Base-by-base conservation (phyloP, 1,139 yeast species). In the Suhomyces terraborum region DNA sequence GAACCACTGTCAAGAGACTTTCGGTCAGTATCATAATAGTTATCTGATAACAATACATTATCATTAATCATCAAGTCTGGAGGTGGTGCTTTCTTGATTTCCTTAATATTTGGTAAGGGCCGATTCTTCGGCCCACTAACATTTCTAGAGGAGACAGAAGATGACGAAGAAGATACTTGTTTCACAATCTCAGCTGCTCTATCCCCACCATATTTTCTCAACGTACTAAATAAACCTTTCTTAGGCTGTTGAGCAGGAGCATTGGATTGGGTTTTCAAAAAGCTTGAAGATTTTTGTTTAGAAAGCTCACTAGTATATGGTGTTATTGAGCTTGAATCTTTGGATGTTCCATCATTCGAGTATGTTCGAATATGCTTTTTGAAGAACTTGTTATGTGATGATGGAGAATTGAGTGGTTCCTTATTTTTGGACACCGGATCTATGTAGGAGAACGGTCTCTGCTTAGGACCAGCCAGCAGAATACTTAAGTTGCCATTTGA, bases 301-400 rank as follows among this genome's bases (percentile, higher is more conserved):
- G 32, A n/a, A 7, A 33, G 33, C 13, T 22, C 34, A 23, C n/a
- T 17, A 8, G 34, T n/a, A n/a, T 20, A 30, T 10, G 38, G 16
- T 8, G 33, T 22, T 7, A 16, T 10, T 7, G 25, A 12, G 9
- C 16, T 17, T 9, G 24, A 8, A 20, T 42, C 41, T n/a, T 38
- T 41, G 1, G 78, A 70, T n/a, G n/a, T n/a, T 1, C 80, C 72
- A 38, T 79, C 86, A 0, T 79, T 77, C 0, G 86, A 77, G 37
- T 73, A 74, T 10, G 82, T 70, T 46, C 81, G 72, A 34, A 77
- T 70, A 50, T 79, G 85, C 45, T 79, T 75, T 46, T 84, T 67
- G 59, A 82, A 81, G 42, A 84, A 71, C 25, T 76, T 73, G 41
- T 75, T 70, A 4, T 77, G 75, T 1, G 80, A 66, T 1, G 80